phyloP scores from a whole-genome alignment of 2,329 filamentous ascomycete species.

The Scopulariopsis brevicaulis region DNA sequence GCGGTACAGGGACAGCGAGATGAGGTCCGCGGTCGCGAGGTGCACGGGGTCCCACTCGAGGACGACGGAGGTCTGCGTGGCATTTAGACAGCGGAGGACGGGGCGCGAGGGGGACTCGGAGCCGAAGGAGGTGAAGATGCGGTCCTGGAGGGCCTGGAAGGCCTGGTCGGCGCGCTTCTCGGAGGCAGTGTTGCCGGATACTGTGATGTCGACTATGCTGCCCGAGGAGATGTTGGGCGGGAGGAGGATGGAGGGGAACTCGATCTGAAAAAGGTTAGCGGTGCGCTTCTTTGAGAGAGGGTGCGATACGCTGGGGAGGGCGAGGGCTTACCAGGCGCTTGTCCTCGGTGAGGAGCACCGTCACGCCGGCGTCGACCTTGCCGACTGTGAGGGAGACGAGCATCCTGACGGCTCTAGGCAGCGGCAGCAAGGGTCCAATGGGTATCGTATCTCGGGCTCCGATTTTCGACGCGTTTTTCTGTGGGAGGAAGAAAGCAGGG shows the following conservation, averaged over 20 bases:
- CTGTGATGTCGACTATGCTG: constrained; percentile 95
- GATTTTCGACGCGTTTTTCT: neutral
- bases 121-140: constrained; percentile 81
- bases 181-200: constrained; percentile 72
- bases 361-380: constrained; percentile 98
- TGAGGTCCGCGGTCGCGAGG: constrained; percentile 82
- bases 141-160: constrained; percentile 78
- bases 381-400: constrained; percentile 95
- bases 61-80: constrained; percentile 95
- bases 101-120: constrained; percentile 66
- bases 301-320: neutral
- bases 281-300: neutral
- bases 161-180: constrained; percentile 63
- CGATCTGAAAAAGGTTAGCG: constrained; percentile 52
- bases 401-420: constrained; percentile 38
- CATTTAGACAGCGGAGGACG: constrained; percentile 82
- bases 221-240: constrained; percentile 91
- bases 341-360: constrained; percentile 90
- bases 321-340: constrained; percentile 65
- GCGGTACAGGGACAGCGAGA: constrained; percentile 81
- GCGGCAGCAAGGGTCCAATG: neutral
- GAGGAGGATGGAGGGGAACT: constrained; percentile 95
- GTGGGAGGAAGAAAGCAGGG: neutral
- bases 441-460: neutral
- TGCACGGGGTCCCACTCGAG: constrained; percentile 96